Evolutionary conservation across 768 basidiomycete genomes (phyloP).

Genomic region (Amyloporia xantha): DNA sequence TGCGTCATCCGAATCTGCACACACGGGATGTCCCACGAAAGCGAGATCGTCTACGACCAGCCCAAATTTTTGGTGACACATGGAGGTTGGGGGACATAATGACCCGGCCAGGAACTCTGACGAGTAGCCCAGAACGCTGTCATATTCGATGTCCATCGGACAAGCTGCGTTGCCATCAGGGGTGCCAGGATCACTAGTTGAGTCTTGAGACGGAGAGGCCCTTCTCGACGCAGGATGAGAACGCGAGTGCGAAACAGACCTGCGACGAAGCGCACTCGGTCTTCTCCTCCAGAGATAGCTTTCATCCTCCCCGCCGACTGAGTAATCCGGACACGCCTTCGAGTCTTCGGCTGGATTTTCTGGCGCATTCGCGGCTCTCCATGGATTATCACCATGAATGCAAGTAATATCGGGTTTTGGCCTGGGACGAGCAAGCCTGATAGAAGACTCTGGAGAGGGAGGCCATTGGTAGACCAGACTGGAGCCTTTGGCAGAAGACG

Average conservation of each 20-base stretch:
- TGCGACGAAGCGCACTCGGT: conserved; percentile 40
- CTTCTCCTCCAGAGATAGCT: conserved; percentile 59
- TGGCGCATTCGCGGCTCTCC: conserved; percentile 55
- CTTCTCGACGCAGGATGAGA: conserved; percentile 44
- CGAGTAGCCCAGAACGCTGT: conserved; percentile 72
- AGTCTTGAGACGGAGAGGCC: conserved; percentile 44
- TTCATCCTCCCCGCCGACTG: conserved; percentile 23
- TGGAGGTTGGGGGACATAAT: conserved; percentile 67
- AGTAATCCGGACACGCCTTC: conserved; percentile 3
- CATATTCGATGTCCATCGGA: conserved; percentile 42
- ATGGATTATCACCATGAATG: conserved; percentile 64
- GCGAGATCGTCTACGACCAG: conserved; percentile 86
- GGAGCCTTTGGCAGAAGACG: conserved; percentile 75
- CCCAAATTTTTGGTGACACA: conserved; percentile 95
- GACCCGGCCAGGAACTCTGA: conserved; percentile 75
- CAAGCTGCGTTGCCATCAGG: background rate
- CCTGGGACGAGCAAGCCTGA: conserved; percentile 66
- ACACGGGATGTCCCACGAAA: conserved; percentile 94
- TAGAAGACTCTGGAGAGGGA: conserved; percentile 53
- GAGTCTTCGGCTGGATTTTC: conserved; percentile 27
- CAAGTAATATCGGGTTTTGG: conserved; percentile 41
- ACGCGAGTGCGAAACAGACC: conserved; percentile 41
- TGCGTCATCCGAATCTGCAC: conserved; percentile 59
- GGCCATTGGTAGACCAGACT: conserved; percentile 84
- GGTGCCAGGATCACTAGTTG: conserved; percentile 1